phyloP scores from a whole-genome alignment of 805 yeast species.

The Starmerella bacillaris region DNA sequence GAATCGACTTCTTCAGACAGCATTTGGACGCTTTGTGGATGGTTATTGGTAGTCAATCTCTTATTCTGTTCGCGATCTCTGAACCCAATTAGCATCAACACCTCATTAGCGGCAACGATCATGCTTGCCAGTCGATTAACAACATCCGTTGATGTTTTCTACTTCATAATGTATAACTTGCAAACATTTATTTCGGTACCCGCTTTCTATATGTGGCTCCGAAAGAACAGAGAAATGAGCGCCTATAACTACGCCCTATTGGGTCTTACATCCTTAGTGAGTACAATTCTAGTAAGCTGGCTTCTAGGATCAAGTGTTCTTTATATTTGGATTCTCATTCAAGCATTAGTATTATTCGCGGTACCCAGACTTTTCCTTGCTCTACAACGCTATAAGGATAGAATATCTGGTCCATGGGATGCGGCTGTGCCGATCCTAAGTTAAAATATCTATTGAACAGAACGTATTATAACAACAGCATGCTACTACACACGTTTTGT shows the following conservation, averaged over 20 bases:
- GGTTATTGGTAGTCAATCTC: conserved; percentile 56
- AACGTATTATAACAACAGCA: too few species aligned
- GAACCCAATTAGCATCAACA: conserved; percentile 57
- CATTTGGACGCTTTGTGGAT: conserved; percentile 77
- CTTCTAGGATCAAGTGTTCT: conserved; percentile 26
- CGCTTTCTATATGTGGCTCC: conserved; percentile 41
- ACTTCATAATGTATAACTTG: conserved; percentile 59
- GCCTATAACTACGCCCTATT: conserved; percentile 20
- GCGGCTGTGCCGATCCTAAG: conserved; percentile 55
- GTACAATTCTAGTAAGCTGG: conserved; percentile 11
- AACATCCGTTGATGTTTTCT: conserved; percentile 60
- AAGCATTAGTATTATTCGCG: conserved; percentile 32
- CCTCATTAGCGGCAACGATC: conserved; percentile 69
- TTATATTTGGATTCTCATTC: conserved; percentile 34
- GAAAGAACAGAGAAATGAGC: conserved; percentile 28
- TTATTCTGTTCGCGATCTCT: conserved; percentile 50
- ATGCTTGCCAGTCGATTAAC: conserved; percentile 76
- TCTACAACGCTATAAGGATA: conserved; percentile 63
- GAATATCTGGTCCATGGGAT: conserved; percentile 87
- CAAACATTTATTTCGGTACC: conserved; percentile 61
- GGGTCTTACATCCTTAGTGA: conserved; percentile 10
- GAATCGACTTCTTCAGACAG: conserved; percentile 83
- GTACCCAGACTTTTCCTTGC: conserved; percentile 56
- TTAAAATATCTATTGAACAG: too few species aligned
- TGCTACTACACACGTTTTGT: too few species aligned